phyloP scores from a whole-genome alignment of 2,329 filamentous ascomycete genomes.

The Colletotrichum brevisporum region DNA sequence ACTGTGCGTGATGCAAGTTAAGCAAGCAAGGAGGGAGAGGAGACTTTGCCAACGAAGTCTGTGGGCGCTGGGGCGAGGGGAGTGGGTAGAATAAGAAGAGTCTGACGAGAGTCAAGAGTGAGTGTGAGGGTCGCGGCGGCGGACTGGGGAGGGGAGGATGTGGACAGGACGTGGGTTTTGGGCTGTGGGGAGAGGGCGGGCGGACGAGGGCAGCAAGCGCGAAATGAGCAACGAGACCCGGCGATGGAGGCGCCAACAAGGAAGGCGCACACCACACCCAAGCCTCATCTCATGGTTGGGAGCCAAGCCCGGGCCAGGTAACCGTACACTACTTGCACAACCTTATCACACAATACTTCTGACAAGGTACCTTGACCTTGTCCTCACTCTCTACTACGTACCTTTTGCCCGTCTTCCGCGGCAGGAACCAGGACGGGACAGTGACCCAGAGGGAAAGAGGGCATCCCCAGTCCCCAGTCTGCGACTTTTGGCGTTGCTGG shows the following conservation, averaged over 20 bases:
- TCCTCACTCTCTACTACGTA: too few relatives aligned
- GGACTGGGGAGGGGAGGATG: not conserved
- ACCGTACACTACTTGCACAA: too few relatives aligned
- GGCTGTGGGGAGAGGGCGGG: constrained; percentile 30
- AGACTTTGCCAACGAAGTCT: constrained; percentile 73
- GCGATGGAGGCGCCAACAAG: constrained; percentile 32
- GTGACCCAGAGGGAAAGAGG: constrained; percentile 25
- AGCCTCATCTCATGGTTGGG: not conserved
- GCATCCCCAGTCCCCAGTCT: not conserved
- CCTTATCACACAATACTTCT: too few relatives aligned
- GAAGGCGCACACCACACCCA: constrained; percentile 17
- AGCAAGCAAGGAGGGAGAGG: constrained; percentile 48
- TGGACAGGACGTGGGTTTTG: constrained; percentile 33
- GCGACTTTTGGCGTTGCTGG: constrained; percentile 1
- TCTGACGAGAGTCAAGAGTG: not conserved
- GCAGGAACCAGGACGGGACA: constrained; percentile 4
- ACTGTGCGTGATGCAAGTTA: constrained; percentile 31
- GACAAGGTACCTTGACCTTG: not conserved
- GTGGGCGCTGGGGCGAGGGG: constrained; percentile 41
- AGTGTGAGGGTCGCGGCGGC: not conserved
- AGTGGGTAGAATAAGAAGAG: constrained; percentile 40
- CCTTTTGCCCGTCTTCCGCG: too few relatives aligned
- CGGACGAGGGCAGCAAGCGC: constrained; percentile 17
- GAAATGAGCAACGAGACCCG: constrained; percentile 25
- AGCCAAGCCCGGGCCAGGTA: constrained; percentile 16